phyloP scores from a whole-genome alignment of 2,329 filamentous ascomycete species.

The Sporothrix brasiliensis region DNA sequence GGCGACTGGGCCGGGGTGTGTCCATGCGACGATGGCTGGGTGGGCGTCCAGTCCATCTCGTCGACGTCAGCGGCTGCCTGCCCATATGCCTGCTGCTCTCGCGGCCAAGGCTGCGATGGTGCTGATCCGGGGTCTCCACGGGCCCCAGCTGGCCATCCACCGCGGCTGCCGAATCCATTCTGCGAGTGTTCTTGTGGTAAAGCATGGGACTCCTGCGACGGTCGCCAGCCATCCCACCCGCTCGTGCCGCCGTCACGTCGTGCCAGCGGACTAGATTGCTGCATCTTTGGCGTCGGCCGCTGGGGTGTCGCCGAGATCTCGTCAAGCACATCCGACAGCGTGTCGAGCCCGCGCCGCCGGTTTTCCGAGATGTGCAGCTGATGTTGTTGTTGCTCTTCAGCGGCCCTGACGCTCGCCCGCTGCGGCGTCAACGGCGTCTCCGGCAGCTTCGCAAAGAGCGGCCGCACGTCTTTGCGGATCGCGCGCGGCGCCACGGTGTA shows the following conservation, averaged over 20 bases:
- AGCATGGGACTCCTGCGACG: not conserved
- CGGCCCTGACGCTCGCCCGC: not conserved
- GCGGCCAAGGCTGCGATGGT: not conserved
- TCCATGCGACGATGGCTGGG: conserved; percentile 44
- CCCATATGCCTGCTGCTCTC: conserved; percentile 35
- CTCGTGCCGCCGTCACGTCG: conserved; percentile 19
- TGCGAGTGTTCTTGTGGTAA: not conserved
- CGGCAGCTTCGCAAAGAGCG: conserved; percentile 51
- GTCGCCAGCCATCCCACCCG: conserved; percentile 30
- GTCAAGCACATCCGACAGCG: conserved; percentile 52
- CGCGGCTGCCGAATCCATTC: not conserved
- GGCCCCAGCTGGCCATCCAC: conserved; percentile 26
- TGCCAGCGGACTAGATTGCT: not conserved
- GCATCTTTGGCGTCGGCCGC: not conserved
- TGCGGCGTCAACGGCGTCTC: conserved; percentile 35
- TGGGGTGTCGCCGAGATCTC: conserved; percentile 46
- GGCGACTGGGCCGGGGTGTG: conserved; percentile 43
- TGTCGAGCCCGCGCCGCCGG: conserved; percentile 40
- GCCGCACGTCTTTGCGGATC: conserved; percentile 61
- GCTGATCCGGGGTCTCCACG: conserved; percentile 17
- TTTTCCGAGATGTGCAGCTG: conserved; percentile 39
- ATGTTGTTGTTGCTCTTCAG: conserved; percentile 20
- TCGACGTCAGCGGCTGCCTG: conserved; percentile 46
- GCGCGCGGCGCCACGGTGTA: conserved; percentile 50
- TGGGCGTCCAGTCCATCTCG: conserved; percentile 76